These are phyloP conservation scores for Dalbergia oliveri DNA, from an alignment of 306 rosid species.

Conservation along the genomic window DNA sequence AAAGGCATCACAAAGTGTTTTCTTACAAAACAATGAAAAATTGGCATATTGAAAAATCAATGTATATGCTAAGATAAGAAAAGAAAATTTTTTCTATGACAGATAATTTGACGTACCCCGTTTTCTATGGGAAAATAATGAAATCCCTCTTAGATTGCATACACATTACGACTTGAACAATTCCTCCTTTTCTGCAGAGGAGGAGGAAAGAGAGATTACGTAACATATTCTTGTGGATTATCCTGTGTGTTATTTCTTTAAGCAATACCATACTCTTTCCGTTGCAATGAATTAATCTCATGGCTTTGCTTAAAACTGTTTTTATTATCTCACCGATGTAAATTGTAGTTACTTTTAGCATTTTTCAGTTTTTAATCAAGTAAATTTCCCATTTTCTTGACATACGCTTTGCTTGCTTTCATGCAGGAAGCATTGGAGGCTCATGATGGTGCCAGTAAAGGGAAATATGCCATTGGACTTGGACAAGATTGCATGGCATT, in stretches of 20 bases:
- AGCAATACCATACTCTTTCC: constrained; percentile 9
- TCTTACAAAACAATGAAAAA: neutral
- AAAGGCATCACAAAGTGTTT: neutral
- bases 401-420: constrained; percentile 4
- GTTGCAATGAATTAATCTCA: neutral
- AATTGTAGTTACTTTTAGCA: constrained; percentile 9
- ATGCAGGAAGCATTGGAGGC: constrained; percentile 92
- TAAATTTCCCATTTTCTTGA: constrained; percentile 20
- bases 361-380: constrained; percentile 33
- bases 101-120: neutral
- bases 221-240: neutral
- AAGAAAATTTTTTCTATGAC: neutral
- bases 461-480: constrained; percentile 96
- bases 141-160: no score
- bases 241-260: constrained; percentile 8
- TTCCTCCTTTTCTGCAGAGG: neutral
- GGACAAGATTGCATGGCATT: constrained; percentile 99
- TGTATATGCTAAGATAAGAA: neutral
- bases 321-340: constrained; percentile 11
- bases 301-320: neutral
- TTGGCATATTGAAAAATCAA: no score
- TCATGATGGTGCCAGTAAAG: constrained; percentile 96
- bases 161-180: neutral
- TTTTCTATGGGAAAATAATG: neutral
- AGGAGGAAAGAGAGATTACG: neutral